Percentiles rank a stretch among this genome's conserved stretches.
Evolutionary conservation across 192 early-diverging fungal species (phyloP).

Genomic region (Coemansia sp.): DNA sequence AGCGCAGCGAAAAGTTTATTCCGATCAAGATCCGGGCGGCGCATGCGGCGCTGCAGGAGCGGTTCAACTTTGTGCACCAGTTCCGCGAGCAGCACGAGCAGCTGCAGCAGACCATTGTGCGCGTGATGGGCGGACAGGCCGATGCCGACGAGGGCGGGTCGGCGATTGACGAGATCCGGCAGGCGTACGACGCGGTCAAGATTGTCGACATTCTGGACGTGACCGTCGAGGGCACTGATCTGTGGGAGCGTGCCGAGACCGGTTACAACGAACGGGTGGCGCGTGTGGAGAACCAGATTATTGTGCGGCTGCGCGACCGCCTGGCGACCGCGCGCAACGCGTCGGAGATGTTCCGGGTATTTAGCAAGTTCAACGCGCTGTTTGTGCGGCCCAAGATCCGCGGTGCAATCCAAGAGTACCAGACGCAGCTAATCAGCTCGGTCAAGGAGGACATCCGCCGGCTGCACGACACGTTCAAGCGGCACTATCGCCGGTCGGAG

Average conservation of each 20-base stretch:
- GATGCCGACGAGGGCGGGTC: constrained; percentile 59
- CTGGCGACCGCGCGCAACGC: constrained; percentile 95
- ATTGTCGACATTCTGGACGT: constrained; percentile 94
- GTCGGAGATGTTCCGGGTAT: constrained; percentile 99
- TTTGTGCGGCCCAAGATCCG: constrained; percentile 99
- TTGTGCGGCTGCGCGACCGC: constrained; percentile 84
- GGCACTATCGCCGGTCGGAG: constrained; percentile 83
- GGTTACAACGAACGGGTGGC: constrained; percentile 93
- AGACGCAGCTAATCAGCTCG: constrained; percentile 93
- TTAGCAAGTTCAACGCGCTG: constrained; percentile 99
- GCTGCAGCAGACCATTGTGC: constrained; percentile 91
- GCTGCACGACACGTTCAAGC: constrained; percentile 94
- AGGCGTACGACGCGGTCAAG: constrained; percentile 89
- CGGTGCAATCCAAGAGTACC: constrained; percentile 99
- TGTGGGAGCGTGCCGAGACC: constrained; percentile 87
- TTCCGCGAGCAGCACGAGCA: constrained; percentile 98
- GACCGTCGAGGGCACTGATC: constrained; percentile 84
- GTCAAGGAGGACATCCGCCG: constrained; percentile 98
- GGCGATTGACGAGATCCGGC: constrained; percentile 82
- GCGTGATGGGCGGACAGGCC: constrained; percentile 74
- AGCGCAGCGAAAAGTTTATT: constrained; percentile 90
- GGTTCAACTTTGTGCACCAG: constrained; percentile 79
- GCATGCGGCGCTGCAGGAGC: constrained; percentile 91
- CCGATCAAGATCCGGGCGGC: constrained; percentile 91
- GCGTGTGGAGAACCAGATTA: constrained; percentile 97